phyloP scores from a whole-genome alignment of 2,329 filamentous ascomycete species.

The Beauveria rudraprayagi region DNA sequence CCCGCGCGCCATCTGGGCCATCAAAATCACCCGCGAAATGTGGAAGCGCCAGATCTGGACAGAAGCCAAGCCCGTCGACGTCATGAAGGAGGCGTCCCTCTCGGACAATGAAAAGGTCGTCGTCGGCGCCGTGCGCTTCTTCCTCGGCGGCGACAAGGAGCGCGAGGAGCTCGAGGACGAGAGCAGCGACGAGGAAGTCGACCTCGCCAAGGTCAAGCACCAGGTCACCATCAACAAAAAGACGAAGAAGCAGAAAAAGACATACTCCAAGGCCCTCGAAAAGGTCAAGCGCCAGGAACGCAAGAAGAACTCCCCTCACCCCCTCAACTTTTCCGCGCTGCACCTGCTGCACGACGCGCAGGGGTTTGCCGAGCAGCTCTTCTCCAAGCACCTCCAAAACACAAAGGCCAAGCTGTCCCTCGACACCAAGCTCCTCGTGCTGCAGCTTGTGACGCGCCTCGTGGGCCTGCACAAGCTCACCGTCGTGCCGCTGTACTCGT shows the following conservation, averaged over 20 bases:
- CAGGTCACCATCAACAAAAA: conserved; percentile 94
- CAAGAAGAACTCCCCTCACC: conserved; percentile 81
- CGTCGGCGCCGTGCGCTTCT: conserved; percentile 81
- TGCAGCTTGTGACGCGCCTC: conserved; percentile 84
- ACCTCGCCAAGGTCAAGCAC: conserved; percentile 76
- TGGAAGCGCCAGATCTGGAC: conserved; percentile 98
- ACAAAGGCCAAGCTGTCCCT: conserved; percentile 76
- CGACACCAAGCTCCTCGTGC: conserved; percentile 80
- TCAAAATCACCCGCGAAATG: conserved; percentile 88
- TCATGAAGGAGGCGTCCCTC: conserved; percentile 91
- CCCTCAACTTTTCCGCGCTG: conserved; percentile 91
- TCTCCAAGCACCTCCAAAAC: conserved; percentile 84
- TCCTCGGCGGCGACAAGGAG: conserved; percentile 92
- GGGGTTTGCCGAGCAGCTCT: conserved; percentile 82
- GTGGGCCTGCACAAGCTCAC: conserved; percentile 90
- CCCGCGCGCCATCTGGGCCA: conserved; percentile 85
- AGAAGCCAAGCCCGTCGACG: conserved; percentile 88
- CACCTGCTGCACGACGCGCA: conserved; percentile 93
- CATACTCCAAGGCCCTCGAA: conserved; percentile 72
- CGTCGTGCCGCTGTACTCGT: conserved; percentile 85
- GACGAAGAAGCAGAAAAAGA: conserved; percentile 75
- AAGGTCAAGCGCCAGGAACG: conserved; percentile 75
- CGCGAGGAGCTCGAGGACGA: conserved; percentile 88
- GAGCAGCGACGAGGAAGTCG: conserved; percentile 69
- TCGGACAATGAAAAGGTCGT: conserved; percentile 91